Conservation (phyloP, 2,329 filamentous ascomycete genomes). For the Ophioceras dolichostomum region DNA sequence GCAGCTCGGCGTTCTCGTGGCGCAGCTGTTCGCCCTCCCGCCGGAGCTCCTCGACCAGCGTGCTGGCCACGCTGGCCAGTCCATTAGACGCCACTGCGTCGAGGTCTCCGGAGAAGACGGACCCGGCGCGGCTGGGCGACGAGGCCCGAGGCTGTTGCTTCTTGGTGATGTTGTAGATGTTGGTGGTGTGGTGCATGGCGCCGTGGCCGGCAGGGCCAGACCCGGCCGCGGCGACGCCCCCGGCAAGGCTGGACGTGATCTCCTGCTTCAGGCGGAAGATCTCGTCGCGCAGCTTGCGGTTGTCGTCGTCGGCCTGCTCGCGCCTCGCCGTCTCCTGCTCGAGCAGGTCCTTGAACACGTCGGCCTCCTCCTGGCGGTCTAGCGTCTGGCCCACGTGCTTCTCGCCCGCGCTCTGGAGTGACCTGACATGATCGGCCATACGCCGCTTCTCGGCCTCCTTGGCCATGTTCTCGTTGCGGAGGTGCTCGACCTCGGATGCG, state of each 20-base stretch:
- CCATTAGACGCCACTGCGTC: constrained; percentile 39
- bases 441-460: constrained; percentile 79
- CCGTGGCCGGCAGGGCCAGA: constrained; percentile 9
- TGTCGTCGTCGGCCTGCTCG: constrained; percentile 85
- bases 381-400: constrained; percentile 26
- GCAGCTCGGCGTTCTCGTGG: constrained; percentile 84
- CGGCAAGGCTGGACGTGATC: constrained; percentile 19
- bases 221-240: constrained; percentile 13
- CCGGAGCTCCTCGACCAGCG: constrained; percentile 64
- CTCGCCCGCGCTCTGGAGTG: constrained; percentile 46
- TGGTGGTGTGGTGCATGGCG: constrained; percentile 45
- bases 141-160: constrained; percentile 28
- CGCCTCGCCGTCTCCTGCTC: constrained; percentile 83
- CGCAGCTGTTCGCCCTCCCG: constrained; percentile 63
- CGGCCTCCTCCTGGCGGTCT: constrained; percentile 50
- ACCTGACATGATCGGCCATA: constrained; percentile 65
- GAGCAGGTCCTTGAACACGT: constrained; percentile 90
- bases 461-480: constrained; percentile 64
- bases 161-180: constrained; percentile 53
- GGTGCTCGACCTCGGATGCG: constrained; percentile 69
- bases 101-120: constrained; percentile 34
- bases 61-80: constrained; percentile 46
- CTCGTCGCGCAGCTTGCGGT: constrained; percentile 72
- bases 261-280: constrained; percentile 60
- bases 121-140: constrained; percentile 36